Conservation (phyloP, 1,284 basidiomycete genomes). For the Heterobasidion parviporum region DNA sequence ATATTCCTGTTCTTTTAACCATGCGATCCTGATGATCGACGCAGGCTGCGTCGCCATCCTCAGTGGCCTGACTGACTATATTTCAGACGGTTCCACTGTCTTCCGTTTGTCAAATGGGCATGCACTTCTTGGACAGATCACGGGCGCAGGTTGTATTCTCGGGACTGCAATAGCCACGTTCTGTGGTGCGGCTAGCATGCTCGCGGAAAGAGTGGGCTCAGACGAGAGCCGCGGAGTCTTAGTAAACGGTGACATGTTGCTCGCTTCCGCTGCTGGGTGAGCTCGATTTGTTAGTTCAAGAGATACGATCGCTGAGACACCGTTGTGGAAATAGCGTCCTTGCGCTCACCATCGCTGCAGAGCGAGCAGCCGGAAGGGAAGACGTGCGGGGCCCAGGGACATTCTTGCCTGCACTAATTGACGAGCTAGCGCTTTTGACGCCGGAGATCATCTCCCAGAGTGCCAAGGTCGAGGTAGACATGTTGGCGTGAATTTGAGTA, state of each 20-base stretch:
- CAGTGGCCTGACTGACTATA: slow-evolving; percentile 79
- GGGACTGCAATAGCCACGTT: slow-evolving; percentile 74
- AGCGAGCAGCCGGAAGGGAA: slow-evolving; percentile 61
- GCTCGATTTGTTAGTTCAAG: not conserved
- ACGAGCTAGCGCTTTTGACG: slow-evolving; percentile 64
- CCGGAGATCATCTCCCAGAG: slow-evolving; percentile 36
- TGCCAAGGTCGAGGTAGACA: slow-evolving; percentile 11
- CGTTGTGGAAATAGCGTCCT: slow-evolving; percentile 33
- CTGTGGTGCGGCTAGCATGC: slow-evolving; percentile 60
- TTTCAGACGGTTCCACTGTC: slow-evolving; percentile 75
- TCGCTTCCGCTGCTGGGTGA: slow-evolving; percentile 62
- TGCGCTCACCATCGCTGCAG: slow-evolving; percentile 78
- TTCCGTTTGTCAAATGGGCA: slow-evolving; percentile 74
- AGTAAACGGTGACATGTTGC: slow-evolving; percentile 65
- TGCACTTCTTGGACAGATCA: slow-evolving; percentile 70
- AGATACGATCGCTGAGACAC: slow-evolving; percentile 27
- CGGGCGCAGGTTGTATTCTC: slow-evolving; percentile 86
- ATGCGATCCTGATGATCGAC: not conserved
- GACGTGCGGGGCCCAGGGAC: slow-evolving; percentile 82
- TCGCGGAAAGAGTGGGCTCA: slow-evolving; percentile 13
- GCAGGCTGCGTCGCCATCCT: slow-evolving; percentile 77
- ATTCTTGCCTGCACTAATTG: slow-evolving; percentile 82
- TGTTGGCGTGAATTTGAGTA: not conserved
- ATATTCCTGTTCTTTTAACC: not conserved
- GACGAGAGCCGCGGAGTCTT: slow-evolving; percentile 30